phyloP scores from a whole-genome alignment of 129 eudicot genomes.

The Tagetes erecta region DNA sequence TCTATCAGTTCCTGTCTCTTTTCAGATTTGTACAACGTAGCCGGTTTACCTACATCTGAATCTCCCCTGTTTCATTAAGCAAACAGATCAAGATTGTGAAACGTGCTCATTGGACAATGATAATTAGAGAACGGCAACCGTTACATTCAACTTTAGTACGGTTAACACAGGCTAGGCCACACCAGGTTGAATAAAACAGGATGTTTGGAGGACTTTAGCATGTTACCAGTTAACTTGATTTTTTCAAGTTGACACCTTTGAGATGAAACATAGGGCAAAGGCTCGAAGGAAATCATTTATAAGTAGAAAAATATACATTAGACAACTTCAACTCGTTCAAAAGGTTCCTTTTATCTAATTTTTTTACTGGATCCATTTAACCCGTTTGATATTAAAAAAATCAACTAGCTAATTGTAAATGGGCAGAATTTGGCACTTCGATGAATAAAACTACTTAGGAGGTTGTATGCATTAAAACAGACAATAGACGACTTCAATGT shows the following conservation, averaged over 20 bases:
- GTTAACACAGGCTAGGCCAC: background rate
- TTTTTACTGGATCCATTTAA: background rate
- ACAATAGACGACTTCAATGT: background rate
- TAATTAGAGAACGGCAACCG: background rate
- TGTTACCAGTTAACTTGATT: background rate
- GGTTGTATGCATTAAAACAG: background rate
- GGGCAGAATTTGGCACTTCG: background rate
- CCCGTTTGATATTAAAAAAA: background rate
- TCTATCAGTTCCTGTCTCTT: constrained; percentile 64
- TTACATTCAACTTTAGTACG: background rate
- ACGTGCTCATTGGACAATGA: background rate
- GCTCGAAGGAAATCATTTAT: background rate
- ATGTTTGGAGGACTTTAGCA: background rate
- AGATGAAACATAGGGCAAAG: background rate
- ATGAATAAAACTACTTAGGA: background rate
- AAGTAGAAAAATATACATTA: background rate
- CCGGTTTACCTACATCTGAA: constrained; percentile 58
- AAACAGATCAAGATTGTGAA: constrained; percentile 10
- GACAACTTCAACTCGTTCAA: background rate
- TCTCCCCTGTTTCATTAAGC: constrained; percentile 52
- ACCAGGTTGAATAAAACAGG: background rate
- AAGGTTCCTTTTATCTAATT: background rate
- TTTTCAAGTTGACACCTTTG: background rate
- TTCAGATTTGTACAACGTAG: constrained; percentile 73
- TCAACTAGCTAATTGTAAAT: background rate